Evolutionary conservation across 768 basidiomycete species (phyloP).

Genomic region (Imleria badia): DNA sequence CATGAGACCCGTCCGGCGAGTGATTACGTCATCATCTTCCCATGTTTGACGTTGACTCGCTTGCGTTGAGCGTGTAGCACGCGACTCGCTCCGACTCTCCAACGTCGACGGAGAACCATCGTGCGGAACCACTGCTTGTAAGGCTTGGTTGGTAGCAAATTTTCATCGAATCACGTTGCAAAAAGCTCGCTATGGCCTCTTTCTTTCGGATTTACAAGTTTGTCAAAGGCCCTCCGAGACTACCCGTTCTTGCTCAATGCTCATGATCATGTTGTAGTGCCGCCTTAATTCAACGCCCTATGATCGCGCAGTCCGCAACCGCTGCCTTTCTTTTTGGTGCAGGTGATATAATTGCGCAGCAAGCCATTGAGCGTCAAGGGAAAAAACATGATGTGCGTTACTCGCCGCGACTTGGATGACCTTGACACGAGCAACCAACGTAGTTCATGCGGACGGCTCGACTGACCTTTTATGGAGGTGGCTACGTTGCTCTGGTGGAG

Average conservation of each 20-base stretch:
- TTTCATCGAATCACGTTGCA: neutral
- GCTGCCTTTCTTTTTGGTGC: slow-evolving; percentile 68
- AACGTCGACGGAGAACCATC: neutral
- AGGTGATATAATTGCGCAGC: slow-evolving; percentile 85
- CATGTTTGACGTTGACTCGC: neutral
- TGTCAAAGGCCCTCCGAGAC: slow-evolving; percentile 10
- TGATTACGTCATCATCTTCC: neutral
- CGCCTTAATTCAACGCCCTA: slow-evolving; percentile 58
- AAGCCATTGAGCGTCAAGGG: slow-evolving; percentile 73
- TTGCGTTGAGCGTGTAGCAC: too few species aligned
- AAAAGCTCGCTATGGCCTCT: slow-evolving; percentile 37
- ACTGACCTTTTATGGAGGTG: slow-evolving; percentile 73
- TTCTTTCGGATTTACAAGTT: slow-evolving; percentile 46
- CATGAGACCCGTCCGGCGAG: too few species aligned
- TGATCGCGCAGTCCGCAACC: slow-evolving; percentile 62
- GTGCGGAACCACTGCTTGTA: neutral
- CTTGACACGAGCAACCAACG: neutral
- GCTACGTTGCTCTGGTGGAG: neutral
- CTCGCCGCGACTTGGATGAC: neutral
- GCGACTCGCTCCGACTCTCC: too few species aligned
- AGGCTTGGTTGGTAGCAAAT: neutral
- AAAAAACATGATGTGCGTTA: slow-evolving; percentile 69
- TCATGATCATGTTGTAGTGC: slow-evolving; percentile 41
- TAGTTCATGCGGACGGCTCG: slow-evolving; percentile 63
- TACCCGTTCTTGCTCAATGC: neutral